Evolutionary conservation across 352 stramenopile species (phyloP).

Genomic region (Phytophthora boehmeriae): DNA sequence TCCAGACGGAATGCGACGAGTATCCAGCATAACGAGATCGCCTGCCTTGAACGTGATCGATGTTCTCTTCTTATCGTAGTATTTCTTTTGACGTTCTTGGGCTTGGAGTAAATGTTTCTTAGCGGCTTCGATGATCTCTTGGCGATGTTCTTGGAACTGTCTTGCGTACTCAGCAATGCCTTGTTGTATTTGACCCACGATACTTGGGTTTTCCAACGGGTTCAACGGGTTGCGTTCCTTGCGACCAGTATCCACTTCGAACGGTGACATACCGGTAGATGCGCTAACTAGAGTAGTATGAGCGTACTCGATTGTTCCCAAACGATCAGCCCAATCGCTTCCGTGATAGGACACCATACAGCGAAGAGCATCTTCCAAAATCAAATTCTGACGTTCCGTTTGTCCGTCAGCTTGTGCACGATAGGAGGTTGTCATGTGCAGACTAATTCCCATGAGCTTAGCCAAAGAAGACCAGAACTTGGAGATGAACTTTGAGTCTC

Average conservation of each 20-base stretch:
- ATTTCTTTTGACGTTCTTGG: slow-evolving; percentile 16
- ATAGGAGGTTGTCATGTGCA: slow-evolving; percentile 22
- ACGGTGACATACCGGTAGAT: slow-evolving; percentile 11
- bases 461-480: slow-evolving; percentile 25
- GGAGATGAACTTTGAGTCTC: slow-evolving; percentile 22
- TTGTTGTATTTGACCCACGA: not conserved
- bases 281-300: slow-evolving; percentile 17
- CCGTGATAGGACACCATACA: slow-evolving; percentile 21
- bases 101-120: slow-evolving; percentile 10
- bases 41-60: slow-evolving; percentile 8
- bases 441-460: slow-evolving; percentile 19
- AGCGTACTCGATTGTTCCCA: slow-evolving; percentile 22
- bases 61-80: slow-evolving; percentile 20
- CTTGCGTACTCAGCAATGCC: slow-evolving; percentile 14
- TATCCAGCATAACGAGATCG: slow-evolving; percentile 17
- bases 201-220: not conserved
- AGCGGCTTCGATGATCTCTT: slow-evolving; percentile 12
- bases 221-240: slow-evolving; percentile 2
- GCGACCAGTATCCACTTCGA: slow-evolving; percentile 21
- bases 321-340: slow-evolving; percentile 12
- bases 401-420: slow-evolving; percentile 22
- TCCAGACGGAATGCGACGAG: slow-evolving; percentile 8
- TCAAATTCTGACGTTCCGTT: slow-evolving; percentile 16
- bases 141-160: slow-evolving; percentile 11
- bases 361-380: slow-evolving; percentile 17